Percentiles rank a stretch among this genome's conserved stretches.
phyloP scores from a whole-genome alignment of 768 basidiomycete species.

The Lentinus tigrinus region DNA sequence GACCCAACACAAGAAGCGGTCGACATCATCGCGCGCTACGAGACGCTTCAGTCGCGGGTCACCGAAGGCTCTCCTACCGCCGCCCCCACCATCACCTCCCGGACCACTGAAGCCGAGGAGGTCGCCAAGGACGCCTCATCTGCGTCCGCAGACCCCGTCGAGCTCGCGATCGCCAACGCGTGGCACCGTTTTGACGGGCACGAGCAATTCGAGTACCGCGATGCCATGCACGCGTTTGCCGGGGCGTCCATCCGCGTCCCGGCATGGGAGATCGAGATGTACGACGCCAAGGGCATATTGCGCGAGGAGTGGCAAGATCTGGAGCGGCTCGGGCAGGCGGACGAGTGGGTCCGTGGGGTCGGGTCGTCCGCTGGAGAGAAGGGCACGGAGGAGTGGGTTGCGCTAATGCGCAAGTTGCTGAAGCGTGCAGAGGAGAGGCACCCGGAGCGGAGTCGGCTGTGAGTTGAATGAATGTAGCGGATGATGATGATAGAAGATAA shows the following conservation, averaged over 20 bases:
- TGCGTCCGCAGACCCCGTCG: constrained; percentile 14
- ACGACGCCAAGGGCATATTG: constrained; percentile 44
- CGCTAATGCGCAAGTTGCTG: constrained; percentile 39
- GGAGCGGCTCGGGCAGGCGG: constrained; percentile 55
- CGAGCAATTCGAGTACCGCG: constrained; percentile 71
- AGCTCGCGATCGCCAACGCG: constrained; percentile 43
- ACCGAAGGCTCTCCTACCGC: background rate
- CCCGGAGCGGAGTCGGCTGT: constrained; percentile 10
- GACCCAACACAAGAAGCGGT: constrained; percentile 47
- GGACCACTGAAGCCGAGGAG: background rate
- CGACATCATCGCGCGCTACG: constrained; percentile 50
- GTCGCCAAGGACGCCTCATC: background rate
- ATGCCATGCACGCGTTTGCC: constrained; percentile 47
- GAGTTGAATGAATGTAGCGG: background rate
- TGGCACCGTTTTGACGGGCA: constrained; percentile 54
- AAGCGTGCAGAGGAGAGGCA: constrained; percentile 28
- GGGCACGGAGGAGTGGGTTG: constrained; percentile 62
- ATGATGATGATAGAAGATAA: too few relatives aligned
- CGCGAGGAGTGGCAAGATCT: constrained; percentile 58
- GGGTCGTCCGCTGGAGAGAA: constrained; percentile 59
- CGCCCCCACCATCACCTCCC: background rate
- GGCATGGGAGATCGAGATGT: constrained; percentile 61
- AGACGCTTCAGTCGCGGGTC: constrained; percentile 34
- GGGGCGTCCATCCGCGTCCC: constrained; percentile 37
- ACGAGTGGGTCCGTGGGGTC: constrained; percentile 61